phyloP scores from a whole-genome alignment of 495 filamentous ascomycete genomes.

The Penicillium diatomitis region DNA sequence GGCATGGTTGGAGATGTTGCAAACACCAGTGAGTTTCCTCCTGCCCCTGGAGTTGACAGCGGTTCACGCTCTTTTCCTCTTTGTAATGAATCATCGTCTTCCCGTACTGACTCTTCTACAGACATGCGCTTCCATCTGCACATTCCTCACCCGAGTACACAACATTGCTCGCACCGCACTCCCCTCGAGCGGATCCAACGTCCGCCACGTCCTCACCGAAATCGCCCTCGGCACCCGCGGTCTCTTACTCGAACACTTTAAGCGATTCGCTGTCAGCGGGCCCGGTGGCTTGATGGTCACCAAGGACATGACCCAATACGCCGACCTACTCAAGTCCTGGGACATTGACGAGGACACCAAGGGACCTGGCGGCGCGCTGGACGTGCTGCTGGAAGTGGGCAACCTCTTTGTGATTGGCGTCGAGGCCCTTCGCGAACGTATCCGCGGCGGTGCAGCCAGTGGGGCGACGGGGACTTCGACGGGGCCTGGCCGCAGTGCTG shows the following conservation, averaged over 20 bases:
- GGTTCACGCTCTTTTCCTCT: background rate
- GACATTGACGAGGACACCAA: slow-evolving; percentile 54
- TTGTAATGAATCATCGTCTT: background rate
- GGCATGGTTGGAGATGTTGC: slow-evolving; percentile 65
- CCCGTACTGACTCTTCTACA: slow-evolving; percentile 6
- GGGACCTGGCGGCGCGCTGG: slow-evolving; percentile 56
- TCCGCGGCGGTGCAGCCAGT: slow-evolving; percentile 45
- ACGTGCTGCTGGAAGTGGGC: slow-evolving; percentile 87
- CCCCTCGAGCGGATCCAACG: slow-evolving; percentile 61
- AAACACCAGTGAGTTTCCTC: slow-evolving; percentile 52
- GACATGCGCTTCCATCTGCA: slow-evolving; percentile 69
- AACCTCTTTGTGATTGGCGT: slow-evolving; percentile 91
- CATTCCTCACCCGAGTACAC: slow-evolving; percentile 63
- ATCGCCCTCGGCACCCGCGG: slow-evolving; percentile 68
- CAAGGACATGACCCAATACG: slow-evolving; percentile 91
- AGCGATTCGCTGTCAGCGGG: slow-evolving; percentile 82
- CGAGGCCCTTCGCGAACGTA: slow-evolving; percentile 74
- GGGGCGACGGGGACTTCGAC: slow-evolving; percentile 15
- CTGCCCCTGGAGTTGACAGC: background rate
- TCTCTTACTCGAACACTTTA: slow-evolving; percentile 84
- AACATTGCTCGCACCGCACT: slow-evolving; percentile 54
- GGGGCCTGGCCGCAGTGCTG: slow-evolving; percentile 16
- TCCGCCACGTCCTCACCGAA: slow-evolving; percentile 71
- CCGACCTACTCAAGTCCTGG: slow-evolving; percentile 72
- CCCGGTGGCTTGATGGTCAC: slow-evolving; percentile 90